A percentile compares a stretch with the other conserved stretches of the same genome.
These are phyloP conservation scores for Medicago arabica DNA, from an alignment of 306 rosid species.

Conservation along the genomic window DNA sequence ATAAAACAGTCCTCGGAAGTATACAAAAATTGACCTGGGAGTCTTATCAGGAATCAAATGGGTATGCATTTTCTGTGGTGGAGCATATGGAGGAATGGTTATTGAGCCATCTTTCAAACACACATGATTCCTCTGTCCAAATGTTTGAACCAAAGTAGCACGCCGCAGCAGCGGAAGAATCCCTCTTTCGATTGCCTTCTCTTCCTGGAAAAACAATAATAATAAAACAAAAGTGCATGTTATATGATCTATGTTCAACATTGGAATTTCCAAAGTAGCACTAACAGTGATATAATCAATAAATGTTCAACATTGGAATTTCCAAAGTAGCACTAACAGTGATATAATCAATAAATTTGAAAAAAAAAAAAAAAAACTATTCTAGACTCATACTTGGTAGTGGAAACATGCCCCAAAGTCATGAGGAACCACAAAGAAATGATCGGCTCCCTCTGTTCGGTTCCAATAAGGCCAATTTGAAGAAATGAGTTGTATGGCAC, in stretches of 20 bases:
- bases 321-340: slow-evolving; percentile 2
- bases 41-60: slow-evolving; percentile 79
- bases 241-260: slow-evolving; percentile 19
- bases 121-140: slow-evolving; percentile 90
- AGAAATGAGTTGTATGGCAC: slow-evolving; percentile 95
- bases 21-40: slow-evolving; percentile 88
- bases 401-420: slow-evolving; percentile 99
- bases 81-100: slow-evolving; percentile 93
- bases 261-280: slow-evolving; percentile 24
- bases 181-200: slow-evolving; percentile 92
- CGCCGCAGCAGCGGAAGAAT: slow-evolving; percentile 78
- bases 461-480: slow-evolving; percentile 99
- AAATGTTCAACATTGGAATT: slow-evolving; percentile 29
- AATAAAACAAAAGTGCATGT: slow-evolving; percentile 3
- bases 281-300: too few relatives aligned
- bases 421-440: slow-evolving; percentile 95
- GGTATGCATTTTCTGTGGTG: slow-evolving; percentile 90
- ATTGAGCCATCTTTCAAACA: slow-evolving; percentile 86
- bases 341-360: not conserved
- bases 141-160: slow-evolving; percentile 92
- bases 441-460: slow-evolving; percentile 95
- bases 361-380: not conserved
- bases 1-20: slow-evolving; percentile 89
- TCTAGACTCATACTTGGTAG: slow-evolving; percentile 69
- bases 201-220: slow-evolving; percentile 66